These are phyloP conservation scores for Rhodofomes roseus DNA, from an alignment of 1,284 basidiomycete genomes.

Conservation along the genomic window DNA sequence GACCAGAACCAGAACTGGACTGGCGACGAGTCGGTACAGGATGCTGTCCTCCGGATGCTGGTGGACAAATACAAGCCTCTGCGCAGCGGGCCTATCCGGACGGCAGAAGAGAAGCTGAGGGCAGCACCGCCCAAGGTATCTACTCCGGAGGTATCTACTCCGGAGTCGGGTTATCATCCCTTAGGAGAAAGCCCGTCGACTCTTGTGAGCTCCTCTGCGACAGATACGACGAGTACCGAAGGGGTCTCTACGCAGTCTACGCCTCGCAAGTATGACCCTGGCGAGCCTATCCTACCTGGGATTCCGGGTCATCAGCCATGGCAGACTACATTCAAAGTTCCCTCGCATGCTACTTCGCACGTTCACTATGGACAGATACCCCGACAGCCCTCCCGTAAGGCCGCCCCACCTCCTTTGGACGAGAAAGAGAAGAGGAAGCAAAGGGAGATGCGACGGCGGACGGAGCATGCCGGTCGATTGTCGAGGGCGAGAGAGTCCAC, in stretches of 20 bases:
- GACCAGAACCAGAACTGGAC: constrained; percentile 63
- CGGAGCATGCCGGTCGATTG: constrained; percentile 53
- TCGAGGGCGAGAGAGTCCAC: constrained; percentile 67
- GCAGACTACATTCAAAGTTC: constrained; percentile 64
- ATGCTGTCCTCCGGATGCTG: constrained; percentile 81
- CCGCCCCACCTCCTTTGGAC: constrained; percentile 36
- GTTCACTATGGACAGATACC: constrained; percentile 49
- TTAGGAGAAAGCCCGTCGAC: constrained; percentile 1
- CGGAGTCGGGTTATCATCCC: constrained; percentile 4
- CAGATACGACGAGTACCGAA: background rate
- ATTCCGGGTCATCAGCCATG: constrained; percentile 60
- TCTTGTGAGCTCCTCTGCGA: background rate
- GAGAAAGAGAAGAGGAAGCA: constrained; percentile 49
- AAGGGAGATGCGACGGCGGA: constrained; percentile 49
- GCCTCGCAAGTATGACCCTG: constrained; percentile 9
- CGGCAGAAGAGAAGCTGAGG: constrained; percentile 75
- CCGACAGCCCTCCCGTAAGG: constrained; percentile 22
- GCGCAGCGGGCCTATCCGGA: constrained; percentile 55
- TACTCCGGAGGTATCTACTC: constrained; percentile 6
- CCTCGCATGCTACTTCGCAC: constrained; percentile 49
- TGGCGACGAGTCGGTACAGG: constrained; percentile 69
- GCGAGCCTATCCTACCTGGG: constrained; percentile 47
- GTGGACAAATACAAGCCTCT: constrained; percentile 84
- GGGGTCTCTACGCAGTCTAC: background rate
- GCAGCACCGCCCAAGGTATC: constrained; percentile 37